phyloP scores from a whole-genome alignment of 257 asterid species.

The Apocynum venetum region DNA sequence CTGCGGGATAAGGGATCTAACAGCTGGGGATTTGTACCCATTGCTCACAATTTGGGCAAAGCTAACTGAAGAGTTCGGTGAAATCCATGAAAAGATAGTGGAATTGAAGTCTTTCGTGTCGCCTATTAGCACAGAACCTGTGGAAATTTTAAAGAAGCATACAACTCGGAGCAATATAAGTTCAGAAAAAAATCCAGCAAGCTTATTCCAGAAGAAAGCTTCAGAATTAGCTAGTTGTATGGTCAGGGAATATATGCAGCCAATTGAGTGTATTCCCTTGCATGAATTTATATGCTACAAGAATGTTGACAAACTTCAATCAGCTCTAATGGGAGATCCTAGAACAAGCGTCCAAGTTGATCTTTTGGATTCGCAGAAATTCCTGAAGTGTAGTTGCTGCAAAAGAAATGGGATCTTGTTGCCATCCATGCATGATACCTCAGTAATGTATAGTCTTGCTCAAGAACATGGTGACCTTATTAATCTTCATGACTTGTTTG shows the following conservation, averaged over 20 bases:
- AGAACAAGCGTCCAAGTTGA: constrained; percentile 88
- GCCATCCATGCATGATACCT: constrained; percentile 78
- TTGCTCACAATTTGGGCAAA: constrained; percentile 73
- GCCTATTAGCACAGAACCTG: constrained; percentile 32
- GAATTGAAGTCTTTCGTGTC: constrained; percentile 50
- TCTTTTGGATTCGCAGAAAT: constrained; percentile 62
- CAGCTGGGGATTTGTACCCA: constrained; percentile 46
- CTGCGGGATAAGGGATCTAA: constrained; percentile 60
- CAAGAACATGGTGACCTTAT: constrained; percentile 96
- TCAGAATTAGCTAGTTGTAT: constrained; percentile 45
- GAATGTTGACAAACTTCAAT: constrained; percentile 65
- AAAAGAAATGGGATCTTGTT: constrained; percentile 38
- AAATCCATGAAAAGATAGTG: constrained; percentile 65
- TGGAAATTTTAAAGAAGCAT: constrained; percentile 48
- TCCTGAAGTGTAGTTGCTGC: constrained; percentile 82
- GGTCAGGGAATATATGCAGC: constrained; percentile 67
- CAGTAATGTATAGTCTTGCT: constrained; percentile 76
- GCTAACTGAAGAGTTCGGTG: constrained; percentile 45
- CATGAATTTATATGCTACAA: constrained; percentile 69
- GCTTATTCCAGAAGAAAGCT: constrained; percentile 47
- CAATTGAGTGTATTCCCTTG: constrained; percentile 56
- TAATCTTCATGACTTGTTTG: constrained; percentile 90
- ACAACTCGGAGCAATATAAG: constrained; percentile 34
- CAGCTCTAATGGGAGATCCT: constrained; percentile 95
- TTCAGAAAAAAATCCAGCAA: constrained; percentile 38